Evolutionary conservation across 2,329 filamentous ascomycete species (phyloP).

Genomic region (Thelonectria blattea): DNA sequence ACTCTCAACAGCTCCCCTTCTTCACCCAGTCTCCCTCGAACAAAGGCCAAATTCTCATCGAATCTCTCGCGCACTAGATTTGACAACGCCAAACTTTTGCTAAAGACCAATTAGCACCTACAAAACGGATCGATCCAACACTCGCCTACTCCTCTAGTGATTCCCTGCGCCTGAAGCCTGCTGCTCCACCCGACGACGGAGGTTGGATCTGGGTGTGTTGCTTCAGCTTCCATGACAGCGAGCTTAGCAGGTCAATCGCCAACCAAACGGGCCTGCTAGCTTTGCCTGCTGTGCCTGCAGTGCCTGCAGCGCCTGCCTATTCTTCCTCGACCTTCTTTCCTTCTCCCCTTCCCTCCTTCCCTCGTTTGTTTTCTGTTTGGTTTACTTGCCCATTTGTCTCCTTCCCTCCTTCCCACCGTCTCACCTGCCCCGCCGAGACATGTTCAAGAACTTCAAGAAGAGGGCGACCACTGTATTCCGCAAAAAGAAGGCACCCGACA

Average conservation of each 20-base stretch:
- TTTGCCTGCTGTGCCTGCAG: too few species aligned
- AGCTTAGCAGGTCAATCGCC: neutral
- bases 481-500: conserved; percentile 25
- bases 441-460: conserved; percentile 37
- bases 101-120: neutral
- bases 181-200: neutral
- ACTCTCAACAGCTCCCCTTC: too few species aligned
- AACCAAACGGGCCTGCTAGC: neutral
- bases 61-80: neutral
- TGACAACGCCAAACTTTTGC: neutral
- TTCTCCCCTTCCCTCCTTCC: neutral
- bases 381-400: neutral
- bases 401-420: neutral
- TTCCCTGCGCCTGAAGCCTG: neutral
- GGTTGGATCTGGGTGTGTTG: neutral
- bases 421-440: conserved; percentile 15
- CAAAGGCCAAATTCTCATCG: too few species aligned
- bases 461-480: conserved; percentile 34
- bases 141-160: neutral
- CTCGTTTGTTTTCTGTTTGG: neutral
- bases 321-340: neutral
- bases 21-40: too few species aligned
- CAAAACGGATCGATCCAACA: neutral
- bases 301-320: neutral
- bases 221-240: conserved; percentile 1